Evolutionary conservation across 441 rosid species (phyloP), one percentile per base, ranked within the genome.

Genomic region (Omphalea diandra): DNA sequence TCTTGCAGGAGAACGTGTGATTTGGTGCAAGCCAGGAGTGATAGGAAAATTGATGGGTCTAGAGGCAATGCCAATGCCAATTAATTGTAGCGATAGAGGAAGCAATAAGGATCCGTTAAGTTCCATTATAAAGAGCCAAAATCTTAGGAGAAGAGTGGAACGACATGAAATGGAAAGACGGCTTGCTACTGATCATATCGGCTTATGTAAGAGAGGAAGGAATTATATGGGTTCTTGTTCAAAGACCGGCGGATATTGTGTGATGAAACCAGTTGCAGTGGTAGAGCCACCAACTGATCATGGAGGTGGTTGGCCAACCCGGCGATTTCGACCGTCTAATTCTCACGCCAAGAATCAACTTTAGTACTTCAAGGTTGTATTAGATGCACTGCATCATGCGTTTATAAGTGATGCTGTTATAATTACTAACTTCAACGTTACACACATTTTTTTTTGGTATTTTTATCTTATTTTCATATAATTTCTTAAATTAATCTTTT

Each of bases 21-120:
- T 86, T 2, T 93, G 97, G 98, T 89, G 98, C 81, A 81, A 89
- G 53, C 90, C 98, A 6, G 96, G 97, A 22, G 91, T 93, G 72
- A 85, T 93, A 27, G 93, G 93, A 1, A 93, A 88, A 83, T 74
- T 93, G 70, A 93, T 89, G 98, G 98, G 97, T 4, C 80, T 93
- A 3, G 98, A 93, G 20, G 85, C 85, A 12, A 77, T 89, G 71
- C 98, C 96, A 4, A 83, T 90, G 62, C 83, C 91, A 6, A 60
- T 77, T 32, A 68, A 40, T 7, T 31, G 62, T 46, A 73, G 66
- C 9, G 76, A 9, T 6, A 47, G 52, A 27, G 33, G 12, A 20
- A 40, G 12, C 20, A 72, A 67, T 14, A 77, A 54, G 43, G 74
- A 77, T 10, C 80, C 76, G 43, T 6, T 77, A 55, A 63, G 73